Percentiles rank a stretch among this genome's conserved stretches.
Conservation (phyloP, 106 monocot species). For the Apostasia shenzhenica region DNA sequence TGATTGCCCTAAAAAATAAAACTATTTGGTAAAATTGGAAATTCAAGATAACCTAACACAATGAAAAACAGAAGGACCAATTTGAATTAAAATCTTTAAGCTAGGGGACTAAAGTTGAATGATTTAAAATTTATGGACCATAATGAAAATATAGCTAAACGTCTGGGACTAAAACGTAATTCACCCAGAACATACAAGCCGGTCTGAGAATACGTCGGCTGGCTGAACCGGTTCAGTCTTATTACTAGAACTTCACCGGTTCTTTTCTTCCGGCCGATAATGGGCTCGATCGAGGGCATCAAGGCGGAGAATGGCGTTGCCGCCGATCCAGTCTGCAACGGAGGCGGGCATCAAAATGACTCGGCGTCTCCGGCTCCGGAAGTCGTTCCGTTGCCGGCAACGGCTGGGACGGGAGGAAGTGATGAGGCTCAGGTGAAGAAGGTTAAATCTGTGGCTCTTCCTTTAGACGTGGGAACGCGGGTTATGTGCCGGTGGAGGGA, state of each 20-base stretch:
- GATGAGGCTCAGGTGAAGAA: conserved; percentile 19
- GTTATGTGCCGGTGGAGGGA: conserved; percentile 95
- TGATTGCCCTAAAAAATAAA: too few relatives aligned
- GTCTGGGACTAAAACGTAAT: too few relatives aligned
- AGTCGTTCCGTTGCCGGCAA: neutral
- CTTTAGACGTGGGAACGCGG: conserved; percentile 82
- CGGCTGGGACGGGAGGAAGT: neutral
- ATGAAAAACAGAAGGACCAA: too few relatives aligned
- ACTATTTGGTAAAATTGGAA: too few relatives aligned
- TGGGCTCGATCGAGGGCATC: conserved; percentile 70
- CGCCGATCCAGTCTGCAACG: conserved; percentile 12
- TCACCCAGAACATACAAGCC: neutral
- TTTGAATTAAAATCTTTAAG: too few relatives aligned
- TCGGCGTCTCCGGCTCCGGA: neutral
- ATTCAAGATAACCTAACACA: too few relatives aligned
- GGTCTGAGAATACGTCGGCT: neutral
- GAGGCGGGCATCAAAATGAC: neutral
- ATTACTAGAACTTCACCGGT: neutral
- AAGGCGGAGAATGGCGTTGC: conserved; percentile 37
- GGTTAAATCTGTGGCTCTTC: conserved; percentile 23
- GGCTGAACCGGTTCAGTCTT: neutral
- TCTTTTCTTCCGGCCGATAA: neutral
- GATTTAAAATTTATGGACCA: too few relatives aligned
- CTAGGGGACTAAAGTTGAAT: too few relatives aligned
- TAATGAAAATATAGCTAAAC: too few relatives aligned